Evolutionary conservation across 1,139 yeast species (phyloP).

Genomic region (Diutina rugosa): DNA sequence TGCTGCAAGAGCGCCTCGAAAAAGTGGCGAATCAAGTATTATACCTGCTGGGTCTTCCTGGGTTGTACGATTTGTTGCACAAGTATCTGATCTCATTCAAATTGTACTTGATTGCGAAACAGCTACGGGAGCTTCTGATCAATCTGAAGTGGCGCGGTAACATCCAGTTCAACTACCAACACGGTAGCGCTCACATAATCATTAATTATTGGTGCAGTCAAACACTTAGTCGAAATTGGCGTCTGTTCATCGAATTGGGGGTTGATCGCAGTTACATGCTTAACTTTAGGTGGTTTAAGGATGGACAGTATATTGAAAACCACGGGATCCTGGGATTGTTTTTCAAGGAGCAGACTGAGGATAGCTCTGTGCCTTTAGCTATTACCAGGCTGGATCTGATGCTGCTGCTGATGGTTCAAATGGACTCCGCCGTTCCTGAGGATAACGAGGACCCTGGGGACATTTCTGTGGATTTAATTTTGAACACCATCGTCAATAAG

Average conservation of each 20-base stretch:
- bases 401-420: constrained; percentile 5
- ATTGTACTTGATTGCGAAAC: constrained; percentile 55
- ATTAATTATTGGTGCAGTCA: constrained; percentile 61
- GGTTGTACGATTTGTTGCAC: constrained; percentile 57
- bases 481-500: constrained; percentile 21
- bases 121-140: constrained; percentile 41
- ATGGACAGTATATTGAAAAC: constrained; percentile 25
- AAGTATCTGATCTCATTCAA: constrained; percentile 65
- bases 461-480: constrained; percentile 22
- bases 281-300: constrained; percentile 57
- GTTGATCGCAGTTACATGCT: constrained; percentile 39
- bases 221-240: constrained; percentile 23
- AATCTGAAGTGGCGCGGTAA: constrained; percentile 52
- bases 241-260: constrained; percentile 53
- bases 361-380: constrained; percentile 3
- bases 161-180: constrained; percentile 52
- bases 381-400: constrained; percentile 4
- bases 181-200: constrained; percentile 34
- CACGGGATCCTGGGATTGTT: constrained; percentile 10
- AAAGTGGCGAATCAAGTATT: constrained; percentile 44
- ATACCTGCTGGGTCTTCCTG: constrained; percentile 27
- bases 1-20: constrained; percentile 28
- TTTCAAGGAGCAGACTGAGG: constrained; percentile 1
- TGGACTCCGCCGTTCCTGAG: not conserved
- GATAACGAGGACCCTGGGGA: constrained; percentile 12